Base-by-base conservation (phyloP, 306 rosid species). In the Pyrus bretschneideri region DNA sequence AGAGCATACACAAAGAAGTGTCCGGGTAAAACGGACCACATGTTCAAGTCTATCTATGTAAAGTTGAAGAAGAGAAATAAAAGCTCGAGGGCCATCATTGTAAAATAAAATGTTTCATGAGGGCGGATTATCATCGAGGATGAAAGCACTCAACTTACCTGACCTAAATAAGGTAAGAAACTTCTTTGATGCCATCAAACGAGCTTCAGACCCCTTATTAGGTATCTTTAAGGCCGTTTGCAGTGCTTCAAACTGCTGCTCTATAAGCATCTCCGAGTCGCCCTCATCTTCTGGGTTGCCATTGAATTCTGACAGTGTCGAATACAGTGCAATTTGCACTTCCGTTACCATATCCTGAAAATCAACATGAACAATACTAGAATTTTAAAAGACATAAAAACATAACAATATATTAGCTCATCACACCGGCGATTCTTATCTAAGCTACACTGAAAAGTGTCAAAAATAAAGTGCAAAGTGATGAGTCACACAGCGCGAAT, bases 161-260 rank as follows among this genome's bases (percentile, higher is more conserved):
- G 87, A 73, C 82, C 97, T 88, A 78, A 91, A 93, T 60, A 93
- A 82, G 33, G 94, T 86, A 51, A 93, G 94, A 61, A 91, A 85
- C 76, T 91, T 93, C 79, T 91, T 93, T 18, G 98, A 91, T 60
- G 91, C 96, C 97, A 88, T 91, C 78, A 91, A 77, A 44, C 97
- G 89, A 30, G 93, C 94, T 78, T 93, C 94, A 18, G 90, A 85
- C n/a, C 91, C 93, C 76, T 89, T 85, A 68, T 89, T 89, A 73
- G 93, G 83, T 76, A 93, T 84, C 89, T 90, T 93, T 77, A 93
- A 31, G 17, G 96, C 96, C 84, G 87, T 91, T 82, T 87, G 97
- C 69, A 91, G 87, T 75, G 90, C 86, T 61, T 83, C 90, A 81
- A 93, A 86, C 76, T 93, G 96, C 83, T 72, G 76, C 29, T 91